phyloP scores from a whole-genome alignment of 2,329 filamentous ascomycete genomes.

The Calonectria ilicicola region DNA sequence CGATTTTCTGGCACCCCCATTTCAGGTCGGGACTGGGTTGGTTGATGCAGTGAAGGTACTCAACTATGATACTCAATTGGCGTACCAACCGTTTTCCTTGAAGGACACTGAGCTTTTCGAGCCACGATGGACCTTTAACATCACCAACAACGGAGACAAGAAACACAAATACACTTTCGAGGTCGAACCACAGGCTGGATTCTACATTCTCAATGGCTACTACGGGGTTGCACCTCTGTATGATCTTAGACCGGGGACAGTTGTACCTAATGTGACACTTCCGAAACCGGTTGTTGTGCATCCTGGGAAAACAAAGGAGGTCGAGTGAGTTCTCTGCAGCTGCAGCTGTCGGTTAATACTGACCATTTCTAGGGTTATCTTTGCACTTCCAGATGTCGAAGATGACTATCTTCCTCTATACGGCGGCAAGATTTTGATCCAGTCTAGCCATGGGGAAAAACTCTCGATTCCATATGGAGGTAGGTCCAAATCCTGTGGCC shows the following conservation, averaged over 20 bases:
- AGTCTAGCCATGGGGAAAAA: slow-evolving; percentile 53
- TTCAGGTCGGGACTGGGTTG: slow-evolving; percentile 60
- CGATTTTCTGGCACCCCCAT: slow-evolving; percentile 46
- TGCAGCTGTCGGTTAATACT: background rate
- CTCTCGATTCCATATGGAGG: slow-evolving; percentile 57
- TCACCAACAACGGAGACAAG: slow-evolving; percentile 58
- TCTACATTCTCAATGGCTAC: slow-evolving; percentile 46
- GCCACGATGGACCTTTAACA: slow-evolving; percentile 47
- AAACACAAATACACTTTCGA: slow-evolving; percentile 55
- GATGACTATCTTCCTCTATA: slow-evolving; percentile 56
- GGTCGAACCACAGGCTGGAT: slow-evolving; percentile 55
- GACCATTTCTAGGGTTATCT: slow-evolving; percentile 40
- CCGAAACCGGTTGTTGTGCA: slow-evolving; percentile 41
- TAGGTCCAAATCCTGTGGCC: slow-evolving; percentile 17
- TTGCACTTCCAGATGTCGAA: slow-evolving; percentile 44
- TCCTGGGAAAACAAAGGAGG: slow-evolving; percentile 45
- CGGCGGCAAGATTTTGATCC: slow-evolving; percentile 57
- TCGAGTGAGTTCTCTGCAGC: slow-evolving; percentile 36
- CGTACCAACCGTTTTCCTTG: slow-evolving; percentile 59
- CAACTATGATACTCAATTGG: slow-evolving; percentile 51
- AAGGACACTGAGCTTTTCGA: slow-evolving; percentile 61
- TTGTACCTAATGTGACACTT: slow-evolving; percentile 46
- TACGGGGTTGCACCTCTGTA: slow-evolving; percentile 45
- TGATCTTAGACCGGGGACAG: slow-evolving; percentile 41
- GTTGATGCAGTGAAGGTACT: slow-evolving; percentile 60